phyloP scores from a whole-genome alignment of 2,329 filamentous ascomycete species.

The Fusarium sp. region DNA sequence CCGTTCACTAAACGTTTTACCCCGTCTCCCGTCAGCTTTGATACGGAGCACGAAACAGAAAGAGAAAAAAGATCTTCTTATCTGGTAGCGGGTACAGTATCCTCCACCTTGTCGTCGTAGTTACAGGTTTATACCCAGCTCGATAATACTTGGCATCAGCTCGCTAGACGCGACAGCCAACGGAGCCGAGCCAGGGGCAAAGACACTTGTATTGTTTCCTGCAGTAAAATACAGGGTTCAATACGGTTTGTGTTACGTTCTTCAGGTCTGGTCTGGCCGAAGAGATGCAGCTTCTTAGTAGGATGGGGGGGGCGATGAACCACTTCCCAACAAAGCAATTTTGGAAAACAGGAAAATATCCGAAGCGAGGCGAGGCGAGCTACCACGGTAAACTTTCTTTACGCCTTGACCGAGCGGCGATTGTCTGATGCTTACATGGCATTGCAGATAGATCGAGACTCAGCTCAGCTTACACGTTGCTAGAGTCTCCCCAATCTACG shows the following conservation, averaged over 20 bases:
- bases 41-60: neutral
- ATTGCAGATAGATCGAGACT: constrained; percentile 7
- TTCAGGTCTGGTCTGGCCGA: neutral
- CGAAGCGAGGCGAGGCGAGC: neutral
- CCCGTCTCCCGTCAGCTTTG: neutral
- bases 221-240: constrained; percentile 15
- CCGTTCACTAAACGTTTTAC: neutral
- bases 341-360: neutral
- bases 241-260: constrained; percentile 15
- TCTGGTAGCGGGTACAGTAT: neutral
- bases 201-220: constrained; percentile 1
- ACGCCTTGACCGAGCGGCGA: neutral
- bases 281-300: neutral
- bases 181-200: neutral
- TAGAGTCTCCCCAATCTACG: constrained; percentile 1
- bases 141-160: constrained; percentile 1
- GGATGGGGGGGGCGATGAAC: neutral
- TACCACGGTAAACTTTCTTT: neutral
- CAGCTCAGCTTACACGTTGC: constrained; percentile 9
- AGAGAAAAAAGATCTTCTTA: neutral
- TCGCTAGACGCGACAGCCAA: constrained; percentile 12
- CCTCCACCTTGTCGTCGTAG: neutral
- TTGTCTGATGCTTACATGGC: constrained; percentile 1
- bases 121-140: constrained; percentile 5
- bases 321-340: neutral